A percentile compares a stretch with the other conserved stretches of the same genome.
Evolutionary conservation across 306 rosid species (phyloP).

Genomic region (Gleditsia sinensis): DNA sequence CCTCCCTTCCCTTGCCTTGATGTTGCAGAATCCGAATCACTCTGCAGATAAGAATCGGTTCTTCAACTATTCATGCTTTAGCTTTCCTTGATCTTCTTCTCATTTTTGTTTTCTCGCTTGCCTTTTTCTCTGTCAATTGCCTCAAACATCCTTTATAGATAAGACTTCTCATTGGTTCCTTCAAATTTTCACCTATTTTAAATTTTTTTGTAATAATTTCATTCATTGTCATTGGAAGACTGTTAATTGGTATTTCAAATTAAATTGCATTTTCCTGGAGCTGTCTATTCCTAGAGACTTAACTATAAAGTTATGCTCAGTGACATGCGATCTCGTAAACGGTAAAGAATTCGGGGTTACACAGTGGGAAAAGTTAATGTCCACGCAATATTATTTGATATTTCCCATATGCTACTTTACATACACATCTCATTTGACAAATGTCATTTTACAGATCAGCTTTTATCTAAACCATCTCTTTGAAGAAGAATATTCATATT

Average conservation of each 20-base stretch:
- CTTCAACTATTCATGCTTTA: too few relatives aligned
- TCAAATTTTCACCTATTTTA: too few relatives aligned
- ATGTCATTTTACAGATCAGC: constrained; percentile 14
- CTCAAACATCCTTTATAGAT: too few relatives aligned
- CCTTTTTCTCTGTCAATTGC: too few relatives aligned
- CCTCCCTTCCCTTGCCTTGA: too few relatives aligned
- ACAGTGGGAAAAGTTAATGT: background rate
- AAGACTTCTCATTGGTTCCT: too few relatives aligned
- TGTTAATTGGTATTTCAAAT: background rate
- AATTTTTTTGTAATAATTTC: background rate
- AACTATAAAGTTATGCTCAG: background rate
- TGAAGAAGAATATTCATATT: constrained; percentile 21
- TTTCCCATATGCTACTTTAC: constrained; percentile 1
- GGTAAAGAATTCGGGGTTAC: background rate
- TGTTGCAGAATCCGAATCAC: too few relatives aligned
- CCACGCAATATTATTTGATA: background rate
- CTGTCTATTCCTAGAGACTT: background rate
- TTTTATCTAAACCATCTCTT: constrained; percentile 18
- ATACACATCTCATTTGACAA: background rate
- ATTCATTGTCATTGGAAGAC: background rate
- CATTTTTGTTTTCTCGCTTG: too few relatives aligned
- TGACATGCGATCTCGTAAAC: background rate
- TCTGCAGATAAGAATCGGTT: too few relatives aligned
- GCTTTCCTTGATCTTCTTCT: too few relatives aligned
- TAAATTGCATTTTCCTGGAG: background rate